Evolutionary conservation across 148 eudicot genomes (phyloP).

Genomic region (Limonium bicolor): DNA sequence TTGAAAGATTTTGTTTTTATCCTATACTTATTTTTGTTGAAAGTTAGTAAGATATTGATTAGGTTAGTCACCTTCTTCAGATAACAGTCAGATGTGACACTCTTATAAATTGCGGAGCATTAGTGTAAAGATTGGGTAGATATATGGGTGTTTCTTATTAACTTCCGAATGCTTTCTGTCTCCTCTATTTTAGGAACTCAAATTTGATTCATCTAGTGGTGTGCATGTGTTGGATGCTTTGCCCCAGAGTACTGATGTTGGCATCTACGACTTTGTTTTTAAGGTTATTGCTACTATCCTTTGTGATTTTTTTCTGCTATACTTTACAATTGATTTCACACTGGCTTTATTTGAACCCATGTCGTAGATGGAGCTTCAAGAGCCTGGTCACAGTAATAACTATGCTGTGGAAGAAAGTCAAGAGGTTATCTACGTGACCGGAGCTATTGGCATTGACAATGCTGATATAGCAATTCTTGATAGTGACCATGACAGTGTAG

Average conservation of each 20-base stretch:
- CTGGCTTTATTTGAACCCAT: neutral
- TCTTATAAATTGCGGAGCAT: neutral
- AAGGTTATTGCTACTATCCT: conserved; percentile 27
- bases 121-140: neutral
- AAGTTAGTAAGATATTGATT: neutral
- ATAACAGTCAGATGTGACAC: too few relatives aligned
- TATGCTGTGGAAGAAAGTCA: conserved; percentile 63
- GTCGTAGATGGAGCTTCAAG: conserved; percentile 56
- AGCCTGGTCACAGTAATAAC: conserved; percentile 37
- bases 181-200: conserved; percentile 45
- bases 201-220: conserved; percentile 39
- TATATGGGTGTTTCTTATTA: neutral
- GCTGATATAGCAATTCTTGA: conserved; percentile 74
- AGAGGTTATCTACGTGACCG: conserved; percentile 46
- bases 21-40: neutral
- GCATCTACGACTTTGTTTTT: conserved; percentile 59
- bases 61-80: too few relatives aligned
- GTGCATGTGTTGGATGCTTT: conserved; percentile 58
- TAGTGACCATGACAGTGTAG: conserved; percentile 54
- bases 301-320: neutral
- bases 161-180: conserved; percentile 2
- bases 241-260: conserved; percentile 57
- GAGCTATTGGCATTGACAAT: conserved; percentile 38
- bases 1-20: neutral
- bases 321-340: conserved; percentile 1